These are phyloP conservation scores for Rosa hybrid DNA, from an alignment of 331 rosid species.

Conservation along the genomic window DNA sequence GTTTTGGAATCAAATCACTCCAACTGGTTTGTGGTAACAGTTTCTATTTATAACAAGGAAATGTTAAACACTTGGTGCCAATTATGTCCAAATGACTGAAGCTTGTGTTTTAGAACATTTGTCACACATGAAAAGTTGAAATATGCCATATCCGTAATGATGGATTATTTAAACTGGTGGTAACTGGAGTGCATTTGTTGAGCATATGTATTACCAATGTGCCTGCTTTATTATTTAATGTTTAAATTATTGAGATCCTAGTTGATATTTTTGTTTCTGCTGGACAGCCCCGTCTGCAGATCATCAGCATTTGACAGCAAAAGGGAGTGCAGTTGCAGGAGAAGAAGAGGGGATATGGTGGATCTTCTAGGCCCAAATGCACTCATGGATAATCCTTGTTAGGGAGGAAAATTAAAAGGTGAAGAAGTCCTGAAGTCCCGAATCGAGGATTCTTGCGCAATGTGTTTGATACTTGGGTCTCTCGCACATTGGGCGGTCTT, in stretches of 20 bases:
- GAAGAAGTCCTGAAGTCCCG: neutral
- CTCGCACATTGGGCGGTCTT: constrained; percentile 1
- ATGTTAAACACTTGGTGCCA: neutral
- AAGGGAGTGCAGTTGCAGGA: neutral
- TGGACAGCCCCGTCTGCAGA: neutral
- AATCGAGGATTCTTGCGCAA: neutral
- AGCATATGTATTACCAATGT: neutral
- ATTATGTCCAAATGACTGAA: neutral
- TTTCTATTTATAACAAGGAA: neutral
- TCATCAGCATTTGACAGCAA: neutral
- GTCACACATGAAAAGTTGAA: neutral
- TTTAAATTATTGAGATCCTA: neutral
- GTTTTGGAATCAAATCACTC: neutral
- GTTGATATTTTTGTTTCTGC: neutral
- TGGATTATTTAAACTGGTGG: neutral
- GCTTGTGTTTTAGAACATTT: neutral
- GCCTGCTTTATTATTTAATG: neutral
- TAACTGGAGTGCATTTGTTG: neutral
- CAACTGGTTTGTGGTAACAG: neutral
- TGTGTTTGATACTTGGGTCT: neutral
- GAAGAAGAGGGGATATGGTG: neutral
- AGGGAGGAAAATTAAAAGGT: neutral
- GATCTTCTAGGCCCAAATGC: neutral
- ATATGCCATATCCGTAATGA: neutral
- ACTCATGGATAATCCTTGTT: neutral